phyloP scores from a whole-genome alignment of 73 alveolate genomes.

The Paramecium octaurelia region DNA sequence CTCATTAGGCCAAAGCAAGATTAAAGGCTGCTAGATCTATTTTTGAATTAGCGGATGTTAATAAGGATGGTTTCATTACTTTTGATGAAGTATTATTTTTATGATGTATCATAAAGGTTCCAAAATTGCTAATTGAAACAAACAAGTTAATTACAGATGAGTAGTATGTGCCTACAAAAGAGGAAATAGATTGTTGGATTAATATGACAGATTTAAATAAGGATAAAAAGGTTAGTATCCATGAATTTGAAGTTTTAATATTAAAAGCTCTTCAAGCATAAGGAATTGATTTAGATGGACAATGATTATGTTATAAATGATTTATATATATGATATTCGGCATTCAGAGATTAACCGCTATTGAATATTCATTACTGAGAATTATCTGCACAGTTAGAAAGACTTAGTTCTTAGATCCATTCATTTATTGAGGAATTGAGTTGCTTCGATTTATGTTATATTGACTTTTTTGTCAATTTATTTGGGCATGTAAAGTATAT shows the following conservation, averaged over 20 bases:
- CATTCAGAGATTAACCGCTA: neutral
- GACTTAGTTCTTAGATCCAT: neutral
- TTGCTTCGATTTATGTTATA: neutral
- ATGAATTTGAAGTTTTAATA: neutral
- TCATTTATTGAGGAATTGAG: neutral
- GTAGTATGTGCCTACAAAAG: neutral
- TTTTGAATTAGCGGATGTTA: neutral
- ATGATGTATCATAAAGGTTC: neutral
- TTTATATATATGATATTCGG: neutral
- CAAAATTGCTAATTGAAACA: neutral
- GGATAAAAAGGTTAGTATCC: neutral
- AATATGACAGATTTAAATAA: neutral
- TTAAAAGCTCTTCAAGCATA: neutral
- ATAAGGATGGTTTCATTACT: neutral
- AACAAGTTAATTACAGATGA: neutral
- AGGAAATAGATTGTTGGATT: neutral
- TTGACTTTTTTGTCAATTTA: neutral
- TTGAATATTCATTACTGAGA: neutral
- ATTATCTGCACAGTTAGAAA: neutral
- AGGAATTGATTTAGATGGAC: slow-evolving; percentile 1
- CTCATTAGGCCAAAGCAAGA: slow-evolving; percentile 5
- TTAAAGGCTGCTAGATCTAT: slow-evolving; percentile 11
- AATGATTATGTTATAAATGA: neutral
- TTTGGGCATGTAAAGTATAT: neutral
- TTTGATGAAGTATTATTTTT: neutral